phyloP scores from a whole-genome alignment of 2,329 filamentous ascomycete genomes.

The Truncatella angustata region DNA sequence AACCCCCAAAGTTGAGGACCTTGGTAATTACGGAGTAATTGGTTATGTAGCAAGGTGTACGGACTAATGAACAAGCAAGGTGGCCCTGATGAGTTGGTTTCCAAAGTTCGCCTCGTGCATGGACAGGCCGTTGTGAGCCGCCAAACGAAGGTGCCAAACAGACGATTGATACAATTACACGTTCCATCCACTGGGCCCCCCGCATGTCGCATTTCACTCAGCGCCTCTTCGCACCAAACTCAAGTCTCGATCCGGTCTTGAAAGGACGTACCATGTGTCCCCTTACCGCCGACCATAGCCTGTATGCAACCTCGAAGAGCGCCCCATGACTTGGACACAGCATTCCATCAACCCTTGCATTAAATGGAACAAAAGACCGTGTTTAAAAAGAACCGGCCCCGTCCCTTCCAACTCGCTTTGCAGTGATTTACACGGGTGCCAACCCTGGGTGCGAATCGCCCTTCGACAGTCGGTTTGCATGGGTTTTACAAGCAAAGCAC shows the following conservation, averaged over 20 bases:
- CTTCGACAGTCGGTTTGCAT: too few species aligned
- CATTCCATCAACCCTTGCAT: conserved; percentile 1
- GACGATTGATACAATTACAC: neutral
- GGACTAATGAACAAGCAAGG: too few species aligned
- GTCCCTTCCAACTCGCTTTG: neutral
- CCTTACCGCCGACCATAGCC: too few species aligned
- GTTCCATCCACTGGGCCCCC: neutral
- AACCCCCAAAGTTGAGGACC: too few species aligned
- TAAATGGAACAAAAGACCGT: conserved; percentile 1
- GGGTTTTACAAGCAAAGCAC: too few species aligned
- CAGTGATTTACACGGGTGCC: too few species aligned
- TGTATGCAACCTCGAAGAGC: neutral
- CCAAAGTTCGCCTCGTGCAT: neutral
- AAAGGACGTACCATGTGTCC: neutral
- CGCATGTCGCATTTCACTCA: neutral
- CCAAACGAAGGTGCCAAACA: neutral
- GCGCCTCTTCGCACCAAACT: neutral
- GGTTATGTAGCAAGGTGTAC: too few species aligned
- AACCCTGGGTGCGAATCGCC: too few species aligned
- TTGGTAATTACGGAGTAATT: too few species aligned
- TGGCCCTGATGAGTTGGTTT: conserved; percentile 8
- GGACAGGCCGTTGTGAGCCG: neutral
- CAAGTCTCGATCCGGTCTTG: neutral
- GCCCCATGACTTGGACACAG: neutral
- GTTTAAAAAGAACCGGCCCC: neutral